phyloP scores from a whole-genome alignment of 2,329 filamentous ascomycete species.

The Aureobasidium musti region DNA sequence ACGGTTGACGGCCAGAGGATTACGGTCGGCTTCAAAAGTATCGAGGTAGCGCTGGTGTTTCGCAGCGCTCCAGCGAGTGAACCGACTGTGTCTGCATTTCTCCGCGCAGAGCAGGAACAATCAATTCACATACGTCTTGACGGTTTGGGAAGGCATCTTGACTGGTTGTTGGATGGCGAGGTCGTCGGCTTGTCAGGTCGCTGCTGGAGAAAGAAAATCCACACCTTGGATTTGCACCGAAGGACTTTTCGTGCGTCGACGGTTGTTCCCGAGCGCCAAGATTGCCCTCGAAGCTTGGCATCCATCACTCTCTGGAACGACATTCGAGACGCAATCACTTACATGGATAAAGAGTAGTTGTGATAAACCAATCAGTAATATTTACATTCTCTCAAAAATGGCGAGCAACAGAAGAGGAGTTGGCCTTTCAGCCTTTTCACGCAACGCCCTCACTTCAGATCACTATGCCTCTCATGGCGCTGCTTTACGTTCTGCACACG shows the following conservation, averaged over 20 bases:
- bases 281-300: not conserved
- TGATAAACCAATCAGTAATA: not conserved
- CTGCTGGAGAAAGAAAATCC: conserved; percentile 22
- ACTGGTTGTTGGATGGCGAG: conserved; percentile 38
- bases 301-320: not conserved
- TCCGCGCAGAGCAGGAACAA: conserved; percentile 42
- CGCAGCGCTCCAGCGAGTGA: conserved; percentile 70
- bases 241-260: conserved; percentile 26
- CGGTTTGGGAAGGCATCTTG: conserved; percentile 56
- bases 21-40: conserved; percentile 40
- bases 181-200: conserved; percentile 29
- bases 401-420: conserved; percentile 70
- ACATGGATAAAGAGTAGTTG: not conserved
- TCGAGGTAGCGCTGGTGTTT: conserved; percentile 71
- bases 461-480: conserved; percentile 91
- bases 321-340: not conserved
- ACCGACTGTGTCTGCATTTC: conserved; percentile 73
- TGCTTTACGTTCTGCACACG: conserved; percentile 79
- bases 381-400: conserved; percentile 38
- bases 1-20: conserved; percentile 39
- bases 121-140: conserved; percentile 61
- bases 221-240: conserved; percentile 21
- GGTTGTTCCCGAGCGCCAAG: conserved; percentile 21
- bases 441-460: conserved; percentile 77
- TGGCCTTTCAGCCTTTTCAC: conserved; percentile 86